phyloP scores from a whole-genome alignment of 345 rosid genomes.

The Cochlearia excelsa region DNA sequence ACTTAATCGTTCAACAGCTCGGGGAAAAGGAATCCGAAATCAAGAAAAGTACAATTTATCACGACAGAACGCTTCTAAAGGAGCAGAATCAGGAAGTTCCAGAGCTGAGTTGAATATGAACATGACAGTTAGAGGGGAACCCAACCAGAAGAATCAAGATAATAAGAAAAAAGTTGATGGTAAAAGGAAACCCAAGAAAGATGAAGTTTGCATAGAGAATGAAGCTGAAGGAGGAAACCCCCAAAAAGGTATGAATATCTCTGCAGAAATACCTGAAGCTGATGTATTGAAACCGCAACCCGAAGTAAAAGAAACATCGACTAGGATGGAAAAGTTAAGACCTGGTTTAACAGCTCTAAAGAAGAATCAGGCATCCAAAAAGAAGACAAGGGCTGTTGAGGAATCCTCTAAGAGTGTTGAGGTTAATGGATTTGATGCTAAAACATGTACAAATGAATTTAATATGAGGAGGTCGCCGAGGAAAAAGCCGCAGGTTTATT shows the following conservation, averaged over 20 bases:
- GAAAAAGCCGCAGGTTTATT: slow-evolving; percentile 44
- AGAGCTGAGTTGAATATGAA: slow-evolving; percentile 24
- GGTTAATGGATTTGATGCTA: slow-evolving; percentile 28
- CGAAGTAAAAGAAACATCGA: slow-evolving; percentile 27
- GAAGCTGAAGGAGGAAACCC: slow-evolving; percentile 24
- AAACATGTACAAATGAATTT: slow-evolving; percentile 19
- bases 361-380: slow-evolving; percentile 36
- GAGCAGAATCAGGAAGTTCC: slow-evolving; percentile 22
- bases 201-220: no score
- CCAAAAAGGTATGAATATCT: slow-evolving; percentile 21
- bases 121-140: slow-evolving; percentile 13
- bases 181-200: slow-evolving; percentile 37
- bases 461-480: slow-evolving; percentile 47
- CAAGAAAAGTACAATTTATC: slow-evolving; percentile 36
- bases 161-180: slow-evolving; percentile 27
- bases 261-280: slow-evolving; percentile 34
- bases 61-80: slow-evolving; percentile 36
- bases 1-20: slow-evolving; percentile 29
- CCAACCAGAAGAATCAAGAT: slow-evolving; percentile 12
- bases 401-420: slow-evolving; percentile 44
- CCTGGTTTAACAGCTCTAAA: slow-evolving; percentile 31
- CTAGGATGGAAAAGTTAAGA: slow-evolving; percentile 20
- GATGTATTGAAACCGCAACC: slow-evolving; percentile 30
- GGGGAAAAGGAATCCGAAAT: slow-evolving; percentile 32
- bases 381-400: slow-evolving; percentile 39